Evolutionary conservation across 2,329 filamentous ascomycete genomes (phyloP).

Genomic region (Nannizzia gypsea): DNA sequence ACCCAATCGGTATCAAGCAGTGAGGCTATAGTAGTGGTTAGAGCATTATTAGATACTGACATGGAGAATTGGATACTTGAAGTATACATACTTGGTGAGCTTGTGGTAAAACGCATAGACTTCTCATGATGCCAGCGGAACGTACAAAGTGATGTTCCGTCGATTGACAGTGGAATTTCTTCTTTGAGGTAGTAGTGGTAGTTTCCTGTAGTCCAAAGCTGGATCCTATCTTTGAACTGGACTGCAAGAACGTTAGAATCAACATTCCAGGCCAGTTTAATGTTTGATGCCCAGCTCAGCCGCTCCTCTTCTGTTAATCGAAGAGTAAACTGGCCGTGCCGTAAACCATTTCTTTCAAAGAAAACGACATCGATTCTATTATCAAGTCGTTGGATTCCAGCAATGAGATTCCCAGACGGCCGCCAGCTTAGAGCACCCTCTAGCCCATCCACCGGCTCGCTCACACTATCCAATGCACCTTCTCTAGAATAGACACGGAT

Average conservation of each 20-base stretch:
- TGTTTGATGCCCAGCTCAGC: constrained; percentile 43
- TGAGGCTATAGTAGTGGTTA: constrained; percentile 24
- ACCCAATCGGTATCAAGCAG: constrained; percentile 55
- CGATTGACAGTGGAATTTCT: constrained; percentile 48
- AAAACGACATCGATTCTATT: constrained; percentile 74
- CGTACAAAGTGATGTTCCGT: constrained; percentile 19
- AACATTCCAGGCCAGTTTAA: constrained; percentile 71
- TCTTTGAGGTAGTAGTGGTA: constrained; percentile 98
- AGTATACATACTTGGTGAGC: constrained; percentile 41
- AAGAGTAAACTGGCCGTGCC: constrained; percentile 89
- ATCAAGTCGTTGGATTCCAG: constrained; percentile 63
- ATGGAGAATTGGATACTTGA: constrained; percentile 14
- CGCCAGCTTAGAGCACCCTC: constrained; percentile 82
- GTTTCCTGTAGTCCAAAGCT: constrained; percentile 94
- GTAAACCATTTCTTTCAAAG: constrained; percentile 91
- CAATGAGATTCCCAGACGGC: constrained; percentile 79
- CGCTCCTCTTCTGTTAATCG: constrained; percentile 51
- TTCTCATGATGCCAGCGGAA: constrained; percentile 76
- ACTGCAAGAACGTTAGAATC: constrained; percentile 87
- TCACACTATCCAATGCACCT: constrained; percentile 81
- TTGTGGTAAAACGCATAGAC: constrained; percentile 54
- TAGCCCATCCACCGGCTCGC: constrained; percentile 87
- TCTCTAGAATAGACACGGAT: constrained; percentile 86
- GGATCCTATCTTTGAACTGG: constrained; percentile 59
- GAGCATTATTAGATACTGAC: not conserved